Evolutionary conservation across 495 filamentous ascomycete species (phyloP).

Genomic region (Lasiosphaeria ovina): DNA sequence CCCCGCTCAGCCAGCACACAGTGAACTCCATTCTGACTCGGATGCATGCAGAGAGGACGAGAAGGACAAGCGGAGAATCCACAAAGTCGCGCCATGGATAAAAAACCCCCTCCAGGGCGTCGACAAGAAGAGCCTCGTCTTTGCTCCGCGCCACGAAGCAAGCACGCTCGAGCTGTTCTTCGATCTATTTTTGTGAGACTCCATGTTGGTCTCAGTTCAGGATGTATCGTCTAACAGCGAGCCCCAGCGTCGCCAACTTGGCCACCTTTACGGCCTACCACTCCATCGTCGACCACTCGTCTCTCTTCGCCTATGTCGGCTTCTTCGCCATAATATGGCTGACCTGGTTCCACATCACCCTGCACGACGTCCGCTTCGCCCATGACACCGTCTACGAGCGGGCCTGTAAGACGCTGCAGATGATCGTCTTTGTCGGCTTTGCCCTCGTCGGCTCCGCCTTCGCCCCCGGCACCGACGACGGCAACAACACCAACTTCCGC

Average conservation of each 20-base stretch:
- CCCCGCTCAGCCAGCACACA: not conserved
- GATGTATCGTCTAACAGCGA: not conserved
- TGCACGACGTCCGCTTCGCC: slow-evolving; percentile 69
- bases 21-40: not conserved
- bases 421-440: slow-evolving; percentile 63
- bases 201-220: not conserved
- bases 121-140: slow-evolving; percentile 24
- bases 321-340: slow-evolving; percentile 59
- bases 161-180: slow-evolving; percentile 58
- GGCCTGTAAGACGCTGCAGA: slow-evolving; percentile 59
- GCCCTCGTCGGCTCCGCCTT: slow-evolving; percentile 60
- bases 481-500: slow-evolving; percentile 33
- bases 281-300: slow-evolving; percentile 38
- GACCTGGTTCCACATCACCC: slow-evolving; percentile 66
- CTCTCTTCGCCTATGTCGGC: slow-evolving; percentile 26
- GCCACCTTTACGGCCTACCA: slow-evolving; percentile 57
- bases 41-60: not conserved
- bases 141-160: slow-evolving; percentile 44
- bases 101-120: slow-evolving; percentile 27
- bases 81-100: slow-evolving; percentile 24
- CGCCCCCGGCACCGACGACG: slow-evolving; percentile 34
- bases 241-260: slow-evolving; percentile 50
- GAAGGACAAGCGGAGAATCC: slow-evolving; percentile 17
- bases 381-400: slow-evolving; percentile 66
- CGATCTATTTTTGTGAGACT: slow-evolving; percentile 51